A percentile compares a stretch with the other conserved stretches of the same genome.
Evolutionary conservation across 164 flowering plant genomes (phyloP).

Genomic region (Litsea cubeba): DNA sequence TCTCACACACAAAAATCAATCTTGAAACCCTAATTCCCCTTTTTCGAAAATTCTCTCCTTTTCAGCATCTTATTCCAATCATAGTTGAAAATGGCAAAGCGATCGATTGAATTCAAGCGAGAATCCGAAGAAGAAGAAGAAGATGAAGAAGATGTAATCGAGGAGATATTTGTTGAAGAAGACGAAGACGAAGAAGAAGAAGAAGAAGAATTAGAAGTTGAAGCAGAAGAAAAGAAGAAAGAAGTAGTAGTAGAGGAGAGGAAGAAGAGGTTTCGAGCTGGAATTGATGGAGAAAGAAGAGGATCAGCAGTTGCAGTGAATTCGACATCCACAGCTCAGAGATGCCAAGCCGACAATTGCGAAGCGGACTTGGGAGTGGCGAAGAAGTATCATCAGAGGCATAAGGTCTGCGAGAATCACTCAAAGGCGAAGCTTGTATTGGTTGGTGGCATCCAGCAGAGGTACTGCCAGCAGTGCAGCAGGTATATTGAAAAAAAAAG

Average conservation of each 20-base stretch:
- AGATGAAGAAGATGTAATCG: too few relatives aligned
- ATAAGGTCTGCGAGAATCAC: conserved; percentile 18
- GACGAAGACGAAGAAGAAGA: neutral
- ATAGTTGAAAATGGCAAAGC: too few relatives aligned
- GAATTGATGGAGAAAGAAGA: neutral
- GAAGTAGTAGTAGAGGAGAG: neutral
- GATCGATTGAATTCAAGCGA: too few relatives aligned
- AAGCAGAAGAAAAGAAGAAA: neutral
- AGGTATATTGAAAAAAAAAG: neutral
- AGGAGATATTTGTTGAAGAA: neutral
- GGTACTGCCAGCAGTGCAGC: conserved; percentile 23
- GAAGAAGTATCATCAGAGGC: conserved; percentile 16
- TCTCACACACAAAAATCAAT: too few relatives aligned
- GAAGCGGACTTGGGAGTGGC: conserved; percentile 1
- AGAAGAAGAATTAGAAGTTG: neutral
- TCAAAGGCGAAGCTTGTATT: conserved; percentile 14
- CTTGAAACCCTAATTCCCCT: too few relatives aligned
- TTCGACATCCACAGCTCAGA: neutral
- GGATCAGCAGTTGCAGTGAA: too few relatives aligned
- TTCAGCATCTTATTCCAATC: too few relatives aligned
- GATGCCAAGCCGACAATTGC: conserved; percentile 17
- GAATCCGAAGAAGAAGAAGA: too few relatives aligned
- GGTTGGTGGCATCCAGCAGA: conserved; percentile 13
- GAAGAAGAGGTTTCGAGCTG: neutral
- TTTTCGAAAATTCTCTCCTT: too few relatives aligned